Evolutionary conservation across 2,329 filamentous ascomycete species (phyloP).

Genomic region (Exophiala viscosa): DNA sequence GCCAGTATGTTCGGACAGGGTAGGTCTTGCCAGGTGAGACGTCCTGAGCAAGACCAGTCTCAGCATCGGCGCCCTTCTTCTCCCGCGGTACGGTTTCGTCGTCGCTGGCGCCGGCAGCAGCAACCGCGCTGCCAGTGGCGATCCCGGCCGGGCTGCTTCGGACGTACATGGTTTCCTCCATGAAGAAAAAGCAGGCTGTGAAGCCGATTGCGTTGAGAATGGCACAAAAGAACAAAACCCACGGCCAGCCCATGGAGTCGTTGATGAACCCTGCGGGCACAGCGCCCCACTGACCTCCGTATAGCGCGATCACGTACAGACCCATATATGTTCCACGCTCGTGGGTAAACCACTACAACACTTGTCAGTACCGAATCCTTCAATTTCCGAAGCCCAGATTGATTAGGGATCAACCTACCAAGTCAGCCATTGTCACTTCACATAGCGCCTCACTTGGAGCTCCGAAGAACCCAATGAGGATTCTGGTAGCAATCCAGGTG

Average conservation of each 20-base stretch:
- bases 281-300: constrained; percentile 24
- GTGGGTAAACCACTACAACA: constrained; percentile 13
- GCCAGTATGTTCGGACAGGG: neutral
- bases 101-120: constrained; percentile 41
- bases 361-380: too few species aligned
- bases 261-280: constrained; percentile 34
- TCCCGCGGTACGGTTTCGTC: constrained; percentile 50
- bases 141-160: neutral
- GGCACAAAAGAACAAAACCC: constrained; percentile 17
- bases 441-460: constrained; percentile 48
- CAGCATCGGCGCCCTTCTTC: neutral
- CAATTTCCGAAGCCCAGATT: too few species aligned
- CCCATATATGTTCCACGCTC: constrained; percentile 19
- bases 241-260: constrained; percentile 11
- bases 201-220: constrained; percentile 14
- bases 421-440: constrained; percentile 45
- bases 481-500: constrained; percentile 47
- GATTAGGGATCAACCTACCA: constrained; percentile 16
- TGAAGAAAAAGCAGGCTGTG: constrained; percentile 20
- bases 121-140: too few species aligned
- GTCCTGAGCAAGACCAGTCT: neutral
- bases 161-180: constrained; percentile 22
- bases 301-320: constrained; percentile 15
- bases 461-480: constrained; percentile 47
- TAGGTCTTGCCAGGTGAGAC: neutral